phyloP scores from a whole-genome alignment of 1,139 yeast genomes.

The Diutina scorzettiae region DNA sequence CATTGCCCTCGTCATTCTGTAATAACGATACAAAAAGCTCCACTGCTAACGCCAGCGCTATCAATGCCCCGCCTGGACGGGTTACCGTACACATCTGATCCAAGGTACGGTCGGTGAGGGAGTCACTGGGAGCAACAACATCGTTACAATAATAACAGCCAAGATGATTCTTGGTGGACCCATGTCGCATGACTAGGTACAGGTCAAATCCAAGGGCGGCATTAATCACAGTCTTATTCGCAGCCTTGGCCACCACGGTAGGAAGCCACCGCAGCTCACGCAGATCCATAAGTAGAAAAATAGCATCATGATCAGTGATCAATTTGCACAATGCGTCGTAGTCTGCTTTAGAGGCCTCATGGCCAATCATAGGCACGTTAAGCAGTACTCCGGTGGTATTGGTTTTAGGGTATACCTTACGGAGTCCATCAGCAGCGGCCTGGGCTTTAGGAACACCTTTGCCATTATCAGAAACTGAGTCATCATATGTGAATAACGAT shows the following conservation, averaged over 20 bases:
- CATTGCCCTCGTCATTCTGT: constrained; percentile 47
- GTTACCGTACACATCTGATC: constrained; percentile 99
- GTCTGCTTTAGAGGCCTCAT: constrained; percentile 30
- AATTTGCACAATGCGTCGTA: constrained; percentile 41
- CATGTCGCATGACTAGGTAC: constrained; percentile 89
- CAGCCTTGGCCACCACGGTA: constrained; percentile 60
- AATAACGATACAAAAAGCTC: constrained; percentile 67
- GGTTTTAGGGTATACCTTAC: constrained; percentile 68
- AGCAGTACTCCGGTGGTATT: constrained; percentile 46
- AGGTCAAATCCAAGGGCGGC: constrained; percentile 95
- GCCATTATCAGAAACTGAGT: constrained; percentile 47
- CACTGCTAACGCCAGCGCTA: constrained; percentile 81
- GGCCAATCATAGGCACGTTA: constrained; percentile 95
- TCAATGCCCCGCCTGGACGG: constrained; percentile 84
- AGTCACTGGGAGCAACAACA: constrained; percentile 86
- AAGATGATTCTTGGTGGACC: constrained; percentile 28
- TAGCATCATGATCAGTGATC: constrained; percentile 59
- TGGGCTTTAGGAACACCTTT: constrained; percentile 59
- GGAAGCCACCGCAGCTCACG: constrained; percentile 97
- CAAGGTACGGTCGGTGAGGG: constrained; percentile 69
- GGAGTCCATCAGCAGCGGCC: constrained; percentile 63
- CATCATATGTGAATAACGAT: constrained; percentile 67
- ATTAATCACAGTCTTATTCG: constrained; percentile 64
- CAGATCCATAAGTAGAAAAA: constrained; percentile 81
- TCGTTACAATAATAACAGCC: constrained; percentile 97